Base-by-base conservation (phyloP, 306 rosid genomes). In the Dalbergia oliveri region DNA sequence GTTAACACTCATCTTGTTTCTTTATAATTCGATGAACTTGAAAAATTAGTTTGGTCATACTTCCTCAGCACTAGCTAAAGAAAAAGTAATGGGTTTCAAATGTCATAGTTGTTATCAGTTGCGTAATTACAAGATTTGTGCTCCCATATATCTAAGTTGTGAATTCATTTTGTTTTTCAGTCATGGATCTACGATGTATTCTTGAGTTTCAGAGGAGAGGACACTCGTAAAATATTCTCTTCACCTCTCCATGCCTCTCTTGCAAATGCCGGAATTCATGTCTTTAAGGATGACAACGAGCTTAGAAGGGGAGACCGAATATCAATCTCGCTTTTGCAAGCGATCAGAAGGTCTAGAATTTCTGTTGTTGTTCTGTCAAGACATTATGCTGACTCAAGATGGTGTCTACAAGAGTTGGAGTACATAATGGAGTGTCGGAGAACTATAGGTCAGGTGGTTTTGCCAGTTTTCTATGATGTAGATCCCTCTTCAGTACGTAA, bases 401-500 rank as follows among this genome's bases (percentile, higher is more conserved):
- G 57, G 18, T 51, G 57, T 51, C 57, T 51, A 7, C 57, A 57
- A 14, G 76, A 68, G 56, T 53, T 75, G 33, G 69, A 21, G 33
- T 26, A 61, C 37, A 75, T 75, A 1, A 63, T 75, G 63, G 50
- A 59, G 35, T 13, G 19, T 59, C 41, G 15, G 12, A 59, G 50
- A 18, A 0, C 3, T 6, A 12, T 0, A n/a, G 41, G 62, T 26
- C 23, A 16, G 8, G 62, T 69, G 14, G 83, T 79, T 45, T 6
- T 79, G 7, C 83, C 83, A 0, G 70, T 76, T 37, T 76, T 76
- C 61, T 76, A 69, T 13, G 41, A 41, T 7, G 71, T 79, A 19
- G 51, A 44, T n/a, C 77, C 82, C 50, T 69, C 71, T 3, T 26
- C 47, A 16, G 61, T 79, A 26, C 69, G 54, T 5, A 4, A 47